Evolutionary conservation across 2,329 filamentous ascomycete species (phyloP), one percentile per base, ranked within the genome.

Genomic region (Talaromyces piceae): DNA sequence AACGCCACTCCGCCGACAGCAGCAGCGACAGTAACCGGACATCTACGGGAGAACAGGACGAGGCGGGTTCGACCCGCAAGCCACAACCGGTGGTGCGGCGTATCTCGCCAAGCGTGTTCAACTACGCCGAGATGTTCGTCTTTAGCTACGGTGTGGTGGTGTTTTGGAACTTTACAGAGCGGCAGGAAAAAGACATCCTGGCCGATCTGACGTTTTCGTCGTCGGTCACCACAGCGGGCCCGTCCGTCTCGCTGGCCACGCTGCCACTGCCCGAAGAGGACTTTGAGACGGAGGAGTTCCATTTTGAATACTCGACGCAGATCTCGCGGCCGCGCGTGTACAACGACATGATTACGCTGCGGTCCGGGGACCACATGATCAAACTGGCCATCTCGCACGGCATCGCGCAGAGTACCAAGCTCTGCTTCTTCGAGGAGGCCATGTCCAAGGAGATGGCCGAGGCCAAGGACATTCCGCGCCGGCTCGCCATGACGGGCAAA

Each of bases 261-360:
- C 80, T 88, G 28, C 88, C 91, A 0, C 76, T 95, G 20, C 82
- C 88, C 51, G 88, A 96, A 68, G 85, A 86, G 57, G 91, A 97
- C 64, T 95, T 94, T 59, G 93, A 98, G 73, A 98, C 87, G 0
- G 93, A 98, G 66, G 91, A 97, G 65, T 96, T 98, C 62, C 91
- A 98, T 65, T 98, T 98, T 65, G 91, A 97, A 68, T 98, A 98
- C 74, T 95, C 88, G 61, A 80, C 83, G 1, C 80, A 88, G 52
- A 89, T 93, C 28, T 86, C 90, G 56, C 82, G 91, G 46, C 93
- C 93, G 4, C 82, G 93, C 51, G 87, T 98, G 26, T 98, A 94
- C 74, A 97, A 98, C 71, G 93, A 98, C 69, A 98, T 98, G 93
- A 97, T 98, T 61, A 98, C 93, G 0, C 75, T 98, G 41, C 80